phyloP scores from a whole-genome alignment of 352 stramenopile genomes.

The Blastocystis sp. region DNA sequence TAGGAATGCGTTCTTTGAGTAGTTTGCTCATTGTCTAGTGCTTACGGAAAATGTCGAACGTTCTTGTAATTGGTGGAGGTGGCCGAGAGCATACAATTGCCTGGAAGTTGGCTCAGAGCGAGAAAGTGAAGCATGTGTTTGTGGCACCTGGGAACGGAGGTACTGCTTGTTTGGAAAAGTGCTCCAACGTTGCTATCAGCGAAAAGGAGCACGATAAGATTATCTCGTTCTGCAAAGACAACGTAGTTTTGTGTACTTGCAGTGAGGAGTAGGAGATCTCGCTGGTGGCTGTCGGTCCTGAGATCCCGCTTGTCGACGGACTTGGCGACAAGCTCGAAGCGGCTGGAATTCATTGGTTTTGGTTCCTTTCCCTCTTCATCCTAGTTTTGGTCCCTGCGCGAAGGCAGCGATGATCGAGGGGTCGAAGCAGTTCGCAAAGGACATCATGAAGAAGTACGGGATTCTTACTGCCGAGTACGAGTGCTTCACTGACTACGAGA shows the following conservation, averaged over 20 bases:
- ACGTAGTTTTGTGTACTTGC: constrained; percentile 55
- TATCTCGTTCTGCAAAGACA: constrained; percentile 70
- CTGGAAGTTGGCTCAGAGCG: constrained; percentile 78
- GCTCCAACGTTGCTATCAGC: constrained; percentile 62
- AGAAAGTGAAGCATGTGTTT: constrained; percentile 69
- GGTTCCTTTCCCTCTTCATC: not conserved
- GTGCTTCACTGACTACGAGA: constrained; percentile 86
- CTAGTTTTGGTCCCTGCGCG: constrained; percentile 85
- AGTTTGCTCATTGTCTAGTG: not conserved
- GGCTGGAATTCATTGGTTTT: constrained; percentile 62
- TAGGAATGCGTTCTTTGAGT: not conserved
- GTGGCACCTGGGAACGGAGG: constrained; percentile 73
- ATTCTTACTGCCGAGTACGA: constrained; percentile 93
- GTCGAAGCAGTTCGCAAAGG: constrained; percentile 96
- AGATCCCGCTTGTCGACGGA: constrained; percentile 88
- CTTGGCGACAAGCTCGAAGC: constrained; percentile 85
- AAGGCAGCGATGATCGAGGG: constrained; percentile 89
- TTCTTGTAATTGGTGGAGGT: constrained; percentile 83
- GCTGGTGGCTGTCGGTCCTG: constrained; percentile 91
- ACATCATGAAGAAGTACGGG: constrained; percentile 91
- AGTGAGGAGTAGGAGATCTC: constrained; percentile 77
- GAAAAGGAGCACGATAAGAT: constrained; percentile 66
- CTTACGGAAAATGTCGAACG: constrained; percentile 63
- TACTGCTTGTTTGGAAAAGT: constrained; percentile 64
- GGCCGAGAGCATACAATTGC: constrained; percentile 87